These are phyloP conservation scores for Orbilia blumenaviensis DNA, from an alignment of 2,329 filamentous ascomycete species.

Conservation along the genomic window DNA sequence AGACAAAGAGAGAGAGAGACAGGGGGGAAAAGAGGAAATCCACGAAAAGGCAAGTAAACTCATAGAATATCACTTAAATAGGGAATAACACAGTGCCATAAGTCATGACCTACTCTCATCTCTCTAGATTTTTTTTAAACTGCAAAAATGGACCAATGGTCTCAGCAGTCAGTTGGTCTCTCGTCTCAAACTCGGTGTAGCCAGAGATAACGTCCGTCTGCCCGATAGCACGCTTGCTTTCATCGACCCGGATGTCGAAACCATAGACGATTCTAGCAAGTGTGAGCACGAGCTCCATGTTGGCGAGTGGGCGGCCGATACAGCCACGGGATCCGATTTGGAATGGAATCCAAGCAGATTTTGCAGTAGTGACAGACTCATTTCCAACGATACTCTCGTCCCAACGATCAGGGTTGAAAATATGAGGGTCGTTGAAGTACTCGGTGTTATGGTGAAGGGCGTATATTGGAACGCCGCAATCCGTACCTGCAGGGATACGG, in stretches of 20 bases:
- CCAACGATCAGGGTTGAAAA: conserved; percentile 74
- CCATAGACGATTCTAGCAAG: conserved; percentile 71
- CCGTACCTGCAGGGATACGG: conserved; percentile 68
- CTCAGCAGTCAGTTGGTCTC: conserved; percentile 75
- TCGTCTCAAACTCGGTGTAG: conserved; percentile 26
- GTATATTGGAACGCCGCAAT: conserved; percentile 74
- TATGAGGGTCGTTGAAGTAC: conserved; percentile 71
- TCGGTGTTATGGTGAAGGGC: conserved; percentile 73
- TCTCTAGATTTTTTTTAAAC: conserved; percentile 62
- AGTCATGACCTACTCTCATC: not conserved
- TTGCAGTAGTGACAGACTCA: conserved; percentile 66
- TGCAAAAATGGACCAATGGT: conserved; percentile 77
- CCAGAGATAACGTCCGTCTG: conserved; percentile 15
- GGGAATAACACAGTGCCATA: too few species aligned
- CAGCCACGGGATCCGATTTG: conserved; percentile 75
- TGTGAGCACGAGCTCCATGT: conserved; percentile 71
- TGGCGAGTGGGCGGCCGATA: conserved; percentile 75
- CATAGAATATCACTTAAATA: not conserved
- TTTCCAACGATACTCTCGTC: conserved; percentile 32
- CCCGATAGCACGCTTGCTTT: conserved; percentile 46
- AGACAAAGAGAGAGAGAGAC: too few species aligned
- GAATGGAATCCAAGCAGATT: conserved; percentile 78
- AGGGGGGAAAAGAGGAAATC: too few species aligned
- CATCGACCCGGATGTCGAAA: conserved; percentile 57
- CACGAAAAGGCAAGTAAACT: not conserved